These are phyloP conservation scores for Ascochyta koolunga DNA, from an alignment of 2,329 filamentous ascomycete species.

Conservation along the genomic window DNA sequence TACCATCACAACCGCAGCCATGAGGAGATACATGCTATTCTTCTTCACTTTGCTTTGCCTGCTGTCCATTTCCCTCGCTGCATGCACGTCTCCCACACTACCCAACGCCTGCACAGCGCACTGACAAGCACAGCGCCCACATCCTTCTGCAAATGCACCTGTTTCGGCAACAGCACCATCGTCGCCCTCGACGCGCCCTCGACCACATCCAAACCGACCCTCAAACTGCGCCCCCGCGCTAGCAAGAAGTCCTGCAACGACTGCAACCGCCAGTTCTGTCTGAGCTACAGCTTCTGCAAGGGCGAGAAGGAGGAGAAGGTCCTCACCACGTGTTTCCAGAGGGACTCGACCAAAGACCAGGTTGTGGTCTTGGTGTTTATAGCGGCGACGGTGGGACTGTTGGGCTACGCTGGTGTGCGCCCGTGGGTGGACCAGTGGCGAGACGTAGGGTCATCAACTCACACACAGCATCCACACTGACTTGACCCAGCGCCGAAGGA, in stretches of 20 bases:
- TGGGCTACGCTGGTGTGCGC: conserved; percentile 65
- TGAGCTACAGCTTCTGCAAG: conserved; percentile 67
- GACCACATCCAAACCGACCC: conserved; percentile 30
- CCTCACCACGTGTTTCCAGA: conserved; percentile 70
- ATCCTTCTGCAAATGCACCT: conserved; percentile 76
- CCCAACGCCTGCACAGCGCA: background rate
- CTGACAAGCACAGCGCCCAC: conserved; percentile 53
- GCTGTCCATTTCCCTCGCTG: conserved; percentile 50
- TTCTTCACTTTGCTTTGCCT: conserved; percentile 41
- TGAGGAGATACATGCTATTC: conserved; percentile 26
- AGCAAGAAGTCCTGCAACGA: conserved; percentile 64
- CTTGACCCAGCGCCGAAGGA: conserved; percentile 41
- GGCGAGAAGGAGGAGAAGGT: conserved; percentile 68
- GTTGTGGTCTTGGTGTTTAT: conserved; percentile 71
- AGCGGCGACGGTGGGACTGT: conserved; percentile 64
- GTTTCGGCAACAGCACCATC: conserved; percentile 70
- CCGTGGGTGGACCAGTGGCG: conserved; percentile 65
- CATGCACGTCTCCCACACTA: conserved; percentile 43
- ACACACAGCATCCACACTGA: background rate
- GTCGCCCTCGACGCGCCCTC: conserved; percentile 64
- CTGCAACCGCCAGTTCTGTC: conserved; percentile 71
- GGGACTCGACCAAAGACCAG: conserved; percentile 71
- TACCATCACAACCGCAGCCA: conserved; percentile 28
- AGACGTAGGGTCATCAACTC: conserved; percentile 50
- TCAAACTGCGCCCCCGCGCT: conserved; percentile 37